Evolutionary conservation across 2,329 filamentous ascomycete genomes (phyloP), one percentile per base, ranked within the genome.

Genomic region (Scleromitrula shiraiana): DNA sequence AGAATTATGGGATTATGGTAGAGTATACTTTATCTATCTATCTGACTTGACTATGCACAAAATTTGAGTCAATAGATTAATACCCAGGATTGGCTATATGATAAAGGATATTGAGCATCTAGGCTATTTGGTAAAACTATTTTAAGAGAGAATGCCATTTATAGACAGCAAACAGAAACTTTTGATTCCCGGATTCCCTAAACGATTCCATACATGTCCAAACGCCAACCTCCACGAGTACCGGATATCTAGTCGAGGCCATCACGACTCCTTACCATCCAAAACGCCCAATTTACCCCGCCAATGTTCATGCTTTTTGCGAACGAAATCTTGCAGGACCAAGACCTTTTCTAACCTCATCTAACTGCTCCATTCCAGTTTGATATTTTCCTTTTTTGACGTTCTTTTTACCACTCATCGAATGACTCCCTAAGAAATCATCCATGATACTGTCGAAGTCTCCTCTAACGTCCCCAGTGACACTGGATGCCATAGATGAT

Each of bases 401-500:
- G 51, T 75, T 72, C 64, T 82, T 83, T 70, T 88, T 89, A 2
- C 84, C 84, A 20, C 76, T 76, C 67, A 80, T 83, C 8, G 78
- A 78, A 62, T 87, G 84, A 27, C 74, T 81, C 7, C 82, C 85
- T 22, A 97, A 69, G 68, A 98, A 98, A 49, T 95, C 90, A 63
- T 97, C 91, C 74, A 98, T 81, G 63, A 97, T 88, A 52, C 74
- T 78, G 63, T 95, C 83, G 66, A 98, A 95, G 64, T 96, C 90
- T 32, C 75, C 72, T 38, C 88, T 74, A 30, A 88, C 70, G 8
- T 83, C 77, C 0, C 83, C 84, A 63, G 68, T 76, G 1, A 87
- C 81, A 53, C 78, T 83, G 1, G 83, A 88, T 46, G 76, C 74
- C 4, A 75, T 75, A 9, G 80, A 82, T 1, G 83, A 87, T 49